Conservation (phyloP, 2,329 filamentous ascomycete genomes). For the Thelonectria olida region DNA sequence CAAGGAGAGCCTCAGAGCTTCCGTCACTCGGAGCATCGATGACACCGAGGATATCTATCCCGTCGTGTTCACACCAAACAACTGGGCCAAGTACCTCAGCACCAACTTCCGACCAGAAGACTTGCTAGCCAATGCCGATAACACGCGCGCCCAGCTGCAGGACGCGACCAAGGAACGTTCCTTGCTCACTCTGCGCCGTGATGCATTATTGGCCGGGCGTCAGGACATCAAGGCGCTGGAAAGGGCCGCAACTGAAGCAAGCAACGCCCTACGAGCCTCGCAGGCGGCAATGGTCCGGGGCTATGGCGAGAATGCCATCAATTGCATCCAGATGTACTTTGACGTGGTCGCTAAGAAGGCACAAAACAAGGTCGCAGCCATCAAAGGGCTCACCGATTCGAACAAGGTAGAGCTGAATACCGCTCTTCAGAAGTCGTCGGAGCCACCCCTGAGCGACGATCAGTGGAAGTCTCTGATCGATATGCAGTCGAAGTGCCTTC, state of each 20-base stretch:
- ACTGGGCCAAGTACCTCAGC: neutral
- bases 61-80: neutral
- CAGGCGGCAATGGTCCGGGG: neutral
- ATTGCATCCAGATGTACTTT: neutral
- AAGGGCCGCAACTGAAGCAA: neutral
- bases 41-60: neutral
- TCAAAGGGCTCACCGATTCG: neutral
- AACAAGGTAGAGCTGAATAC: neutral
- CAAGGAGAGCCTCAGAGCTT: neutral
- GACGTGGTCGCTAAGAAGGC: neutral
- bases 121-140: neutral
- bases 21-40: neutral
- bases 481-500: neutral
- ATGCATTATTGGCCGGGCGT: neutral
- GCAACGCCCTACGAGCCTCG: neutral
- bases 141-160: neutral
- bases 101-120: neutral
- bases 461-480: neutral
- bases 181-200: neutral
- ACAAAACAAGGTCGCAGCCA: neutral
- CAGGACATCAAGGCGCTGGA: neutral
- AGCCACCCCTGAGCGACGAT: neutral
- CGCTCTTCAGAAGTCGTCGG: neutral
- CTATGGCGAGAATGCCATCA: neutral
- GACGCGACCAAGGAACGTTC: neutral